Base-by-base conservation (phyloP, 1,284 basidiomycete genomes). In the Marasmius tenuissimus region DNA sequence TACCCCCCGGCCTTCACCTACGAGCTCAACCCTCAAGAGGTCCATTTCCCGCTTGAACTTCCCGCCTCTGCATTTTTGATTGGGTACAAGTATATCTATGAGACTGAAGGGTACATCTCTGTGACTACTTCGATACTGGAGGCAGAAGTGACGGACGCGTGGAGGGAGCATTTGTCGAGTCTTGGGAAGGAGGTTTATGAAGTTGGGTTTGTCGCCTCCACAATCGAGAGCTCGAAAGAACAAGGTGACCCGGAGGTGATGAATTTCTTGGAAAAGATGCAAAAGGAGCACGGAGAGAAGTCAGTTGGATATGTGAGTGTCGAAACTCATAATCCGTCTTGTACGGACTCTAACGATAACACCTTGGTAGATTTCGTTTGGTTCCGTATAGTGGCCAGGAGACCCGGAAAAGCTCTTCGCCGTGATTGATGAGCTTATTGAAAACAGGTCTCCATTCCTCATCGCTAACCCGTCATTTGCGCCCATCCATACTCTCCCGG, bases 291-390 rank as follows among this genome's bases (percentile, higher is more conserved):
- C 45, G 69, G 69, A 1, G 53, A 64, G 33, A 61, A 58, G 7
- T 65, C 63, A 20, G 49, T 68, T 8, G 16, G 67, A n/a, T 68
- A 67, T 55, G 66, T 69, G 27, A 27, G 40, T 35, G 65, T 58
- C 38, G 2, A 18, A 18, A n/a, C 2, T 6, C 40, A 12, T n/a
- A 12, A 42, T 12, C 51, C 11, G 16, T 18, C 45, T 58, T 40
- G 14, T 48, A 2, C 35, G 47, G 16, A 33, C 45, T n/a, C 11
- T 33, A 34, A 33, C 14, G 14, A 10, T 4, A 1, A 10, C 16
- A n/a, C 35, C n/a, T 33, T 38, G 22, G 14, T 38, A 69, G 68
- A 69, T 71, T 12, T 67, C 66, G 2, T 70, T 69, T 37, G 69
- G 69, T 3, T 67, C 64, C 10, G 34, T 61, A 7, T 68, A 66